Conservation (phyloP, 768 basidiomycete species). For the Tylopilus sp. region DNA sequence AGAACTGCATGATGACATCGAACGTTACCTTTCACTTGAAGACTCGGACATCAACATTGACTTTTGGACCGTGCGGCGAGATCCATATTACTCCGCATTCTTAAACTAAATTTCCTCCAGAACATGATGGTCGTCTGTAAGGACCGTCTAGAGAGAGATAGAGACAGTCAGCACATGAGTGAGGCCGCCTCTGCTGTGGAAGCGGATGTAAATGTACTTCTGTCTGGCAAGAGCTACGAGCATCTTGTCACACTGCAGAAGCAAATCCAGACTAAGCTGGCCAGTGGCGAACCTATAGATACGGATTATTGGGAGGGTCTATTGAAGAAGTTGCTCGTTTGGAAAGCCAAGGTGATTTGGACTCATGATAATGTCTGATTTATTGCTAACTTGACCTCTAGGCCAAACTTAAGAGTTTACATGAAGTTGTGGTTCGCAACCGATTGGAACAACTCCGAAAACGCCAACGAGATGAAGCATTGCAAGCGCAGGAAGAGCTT, state of each 20-base stretch:
- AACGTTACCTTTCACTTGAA: conserved; percentile 86
- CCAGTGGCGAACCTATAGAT: conserved; percentile 92
- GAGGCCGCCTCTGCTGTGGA: conserved; percentile 79
- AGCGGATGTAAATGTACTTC: conserved; percentile 72
- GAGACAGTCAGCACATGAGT: conserved; percentile 56
- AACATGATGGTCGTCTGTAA: conserved; percentile 98
- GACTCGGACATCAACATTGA: conserved; percentile 83
- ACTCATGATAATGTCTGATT: neutral
- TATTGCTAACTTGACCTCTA: conserved; percentile 30
- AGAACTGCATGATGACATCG: conserved; percentile 93
- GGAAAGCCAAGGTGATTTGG: conserved; percentile 84
- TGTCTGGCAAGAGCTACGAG: conserved; percentile 83
- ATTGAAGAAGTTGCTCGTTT: conserved; percentile 87
- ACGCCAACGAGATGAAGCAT: conserved; percentile 91
- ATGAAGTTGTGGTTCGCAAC: conserved; percentile 96
- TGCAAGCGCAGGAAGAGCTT: conserved; percentile 89
- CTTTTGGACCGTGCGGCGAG: conserved; percentile 84
- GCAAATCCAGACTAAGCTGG: conserved; percentile 83
- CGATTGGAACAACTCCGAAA: conserved; percentile 94
- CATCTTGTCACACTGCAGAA: conserved; percentile 80
- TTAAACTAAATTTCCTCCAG: conserved; percentile 37
- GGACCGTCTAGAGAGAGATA: conserved; percentile 78
- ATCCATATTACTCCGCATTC: neutral
- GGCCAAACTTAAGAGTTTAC: conserved; percentile 89
- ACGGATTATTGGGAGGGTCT: conserved; percentile 97